Conservation (phyloP, 2,329 filamentous ascomycete genomes). For the Plenodomus tracheiphilus region DNA sequence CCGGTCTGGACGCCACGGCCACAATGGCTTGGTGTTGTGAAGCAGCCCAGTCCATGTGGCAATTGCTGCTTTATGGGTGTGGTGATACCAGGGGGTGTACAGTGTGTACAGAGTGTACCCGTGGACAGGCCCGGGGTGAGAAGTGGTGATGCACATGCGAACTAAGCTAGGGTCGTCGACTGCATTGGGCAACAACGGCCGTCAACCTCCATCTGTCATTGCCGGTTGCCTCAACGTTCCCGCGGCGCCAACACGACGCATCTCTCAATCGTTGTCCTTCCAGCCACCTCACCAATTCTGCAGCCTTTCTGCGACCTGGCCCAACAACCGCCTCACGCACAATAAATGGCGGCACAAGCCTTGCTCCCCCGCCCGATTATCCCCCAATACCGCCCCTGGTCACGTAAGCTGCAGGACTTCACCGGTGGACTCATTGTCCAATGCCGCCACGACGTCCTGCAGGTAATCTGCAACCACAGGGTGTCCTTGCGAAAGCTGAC, state of each 20-base stretch:
- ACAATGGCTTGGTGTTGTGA: neutral
- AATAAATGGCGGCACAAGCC: neutral
- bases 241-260: conserved; percentile 11
- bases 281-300: conserved; percentile 19
- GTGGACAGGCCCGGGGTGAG: no score
- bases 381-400: conserved; percentile 24
- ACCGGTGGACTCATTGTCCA: conserved; percentile 22
- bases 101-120: neutral
- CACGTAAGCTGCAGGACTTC: conserved; percentile 17
- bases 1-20: neutral
- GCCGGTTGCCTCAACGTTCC: neutral
- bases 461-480: conserved; percentile 14
- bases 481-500: conserved; percentile 14
- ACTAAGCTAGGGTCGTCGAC: no score
- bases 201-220: conserved; percentile 4
- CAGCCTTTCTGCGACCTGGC: conserved; percentile 18
- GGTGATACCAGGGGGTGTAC: neutral
- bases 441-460: conserved; percentile 14
- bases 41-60: neutral
- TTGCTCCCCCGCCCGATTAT: conserved; percentile 13
- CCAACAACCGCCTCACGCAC: conserved; percentile 12
- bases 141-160: neutral
- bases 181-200: conserved; percentile 3
- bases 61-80: neutral
- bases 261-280: conserved; percentile 9